Evolutionary conservation across 345 rosid genomes (phyloP).

Genomic region (Arabidopsis thaliana): DNA sequence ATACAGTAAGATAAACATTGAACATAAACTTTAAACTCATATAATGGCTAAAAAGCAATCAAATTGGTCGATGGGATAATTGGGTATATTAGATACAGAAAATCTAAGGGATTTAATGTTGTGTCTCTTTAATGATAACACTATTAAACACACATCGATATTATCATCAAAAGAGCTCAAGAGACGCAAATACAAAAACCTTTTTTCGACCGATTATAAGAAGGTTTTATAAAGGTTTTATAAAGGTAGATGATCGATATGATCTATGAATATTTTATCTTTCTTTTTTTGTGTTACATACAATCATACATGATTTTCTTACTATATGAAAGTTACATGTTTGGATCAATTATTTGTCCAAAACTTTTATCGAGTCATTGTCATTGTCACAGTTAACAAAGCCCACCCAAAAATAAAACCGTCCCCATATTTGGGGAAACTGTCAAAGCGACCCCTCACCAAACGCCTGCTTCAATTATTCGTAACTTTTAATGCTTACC

Average conservation of each 20-base stretch:
- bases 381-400: constrained; percentile 39
- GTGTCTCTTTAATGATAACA: background rate
- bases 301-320: background rate
- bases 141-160: background rate
- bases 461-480: constrained; percentile 44
- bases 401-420: constrained; percentile 37
- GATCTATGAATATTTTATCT: background rate
- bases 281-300: background rate
- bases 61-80: background rate
- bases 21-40: background rate
- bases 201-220: background rate
- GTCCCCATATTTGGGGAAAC: constrained; percentile 52
- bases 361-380: constrained; percentile 29
- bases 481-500: constrained; percentile 36
- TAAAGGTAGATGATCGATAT: background rate
- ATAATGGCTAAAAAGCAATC: background rate
- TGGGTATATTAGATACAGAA: background rate
- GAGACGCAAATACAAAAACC: background rate
- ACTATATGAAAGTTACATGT: background rate
- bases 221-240: background rate
- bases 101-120: background rate
- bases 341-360: constrained; percentile 38
- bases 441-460: constrained; percentile 50
- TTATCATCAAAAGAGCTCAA: background rate
- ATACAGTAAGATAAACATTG: background rate